phyloP scores from a whole-genome alignment of 78 protist genomes.

The Thecamonas trahens region DNA sequence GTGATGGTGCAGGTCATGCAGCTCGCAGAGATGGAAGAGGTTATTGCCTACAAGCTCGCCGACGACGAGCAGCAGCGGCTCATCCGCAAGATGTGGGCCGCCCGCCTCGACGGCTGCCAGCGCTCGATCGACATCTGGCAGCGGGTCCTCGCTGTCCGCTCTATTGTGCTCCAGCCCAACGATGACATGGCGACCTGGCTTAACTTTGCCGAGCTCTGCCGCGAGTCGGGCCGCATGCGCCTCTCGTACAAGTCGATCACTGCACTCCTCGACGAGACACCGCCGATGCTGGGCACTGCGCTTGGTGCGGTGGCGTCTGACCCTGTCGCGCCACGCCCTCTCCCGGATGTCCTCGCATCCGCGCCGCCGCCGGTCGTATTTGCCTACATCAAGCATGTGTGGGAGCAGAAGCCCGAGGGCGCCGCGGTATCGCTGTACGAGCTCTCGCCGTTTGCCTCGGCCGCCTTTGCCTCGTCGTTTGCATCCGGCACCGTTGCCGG shows the following conservation, averaged over 20 bases:
- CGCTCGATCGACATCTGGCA: conserved; percentile 86
- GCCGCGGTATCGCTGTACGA: conserved; percentile 36
- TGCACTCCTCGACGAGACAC: neutral
- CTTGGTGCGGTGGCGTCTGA: neutral
- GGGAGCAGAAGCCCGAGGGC: conserved; percentile 71
- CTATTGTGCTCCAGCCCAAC: conserved; percentile 72
- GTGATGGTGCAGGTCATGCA: conserved; percentile 61
- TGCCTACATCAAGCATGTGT: conserved; percentile 77
- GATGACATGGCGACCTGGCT: conserved; percentile 72
- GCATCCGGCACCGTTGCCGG: no score
- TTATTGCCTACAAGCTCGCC: conserved; percentile 14
- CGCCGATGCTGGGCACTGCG: neutral
- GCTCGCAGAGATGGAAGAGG: conserved; percentile 82
- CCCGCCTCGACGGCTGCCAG: conserved; percentile 70
- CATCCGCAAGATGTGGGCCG: neutral
- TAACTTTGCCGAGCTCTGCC: conserved; percentile 71
- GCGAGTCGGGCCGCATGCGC: conserved; percentile 53
- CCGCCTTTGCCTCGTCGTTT: conserved; percentile 31
- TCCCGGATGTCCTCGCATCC: neutral
- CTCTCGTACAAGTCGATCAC: conserved; percentile 65
- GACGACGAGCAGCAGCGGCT: neutral
- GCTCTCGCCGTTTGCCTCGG: conserved; percentile 13
- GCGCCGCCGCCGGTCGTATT: conserved; percentile 29
- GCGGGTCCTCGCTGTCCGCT: conserved; percentile 61
- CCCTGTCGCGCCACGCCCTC: neutral